A percentile compares a stretch with the other conserved stretches of the same genome.
Evolutionary conservation across 306 rosid species (phyloP).

Genomic region (Quercus ilex): DNA sequence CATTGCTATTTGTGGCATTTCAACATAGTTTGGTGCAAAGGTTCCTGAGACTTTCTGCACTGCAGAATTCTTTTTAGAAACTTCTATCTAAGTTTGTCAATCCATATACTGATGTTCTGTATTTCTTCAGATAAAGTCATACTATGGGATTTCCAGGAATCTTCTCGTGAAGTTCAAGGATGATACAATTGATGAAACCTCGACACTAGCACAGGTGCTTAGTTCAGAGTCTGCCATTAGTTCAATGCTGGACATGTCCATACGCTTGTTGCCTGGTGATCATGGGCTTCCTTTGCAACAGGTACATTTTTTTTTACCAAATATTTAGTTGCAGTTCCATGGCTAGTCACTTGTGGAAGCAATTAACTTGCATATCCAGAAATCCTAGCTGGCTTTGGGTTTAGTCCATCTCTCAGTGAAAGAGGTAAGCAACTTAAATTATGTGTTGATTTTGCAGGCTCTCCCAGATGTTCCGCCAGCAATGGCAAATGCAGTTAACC

Average conservation of each 20-base stretch:
- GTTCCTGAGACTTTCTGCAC: neutral
- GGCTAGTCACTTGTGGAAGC: neutral
- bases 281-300: slow-evolving; percentile 94
- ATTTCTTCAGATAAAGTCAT: slow-evolving; percentile 76
- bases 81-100: neutral
- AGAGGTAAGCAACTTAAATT: neutral
- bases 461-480: slow-evolving; percentile 94
- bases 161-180: slow-evolving; percentile 84
- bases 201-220: slow-evolving; percentile 75
- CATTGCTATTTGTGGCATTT: neutral
- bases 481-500: slow-evolving; percentile 93
- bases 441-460: slow-evolving; percentile 51
- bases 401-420: neutral
- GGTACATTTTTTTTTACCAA: slow-evolving; percentile 36
- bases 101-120: slow-evolving; percentile 1
- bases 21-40: neutral
- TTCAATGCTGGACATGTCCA: slow-evolving; percentile 94
- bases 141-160: slow-evolving; percentile 89
- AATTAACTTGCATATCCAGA: neutral
- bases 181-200: slow-evolving; percentile 84
- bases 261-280: slow-evolving; percentile 83
- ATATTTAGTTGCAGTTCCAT: neutral
- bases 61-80: neutral
- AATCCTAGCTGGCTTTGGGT: neutral
- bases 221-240: slow-evolving; percentile 89